A percentile compares a stretch with the other conserved stretches of the same genome.
Evolutionary conservation across 1,284 basidiomycete genomes (phyloP).

Genomic region (Takashimella koratensis): DNA sequence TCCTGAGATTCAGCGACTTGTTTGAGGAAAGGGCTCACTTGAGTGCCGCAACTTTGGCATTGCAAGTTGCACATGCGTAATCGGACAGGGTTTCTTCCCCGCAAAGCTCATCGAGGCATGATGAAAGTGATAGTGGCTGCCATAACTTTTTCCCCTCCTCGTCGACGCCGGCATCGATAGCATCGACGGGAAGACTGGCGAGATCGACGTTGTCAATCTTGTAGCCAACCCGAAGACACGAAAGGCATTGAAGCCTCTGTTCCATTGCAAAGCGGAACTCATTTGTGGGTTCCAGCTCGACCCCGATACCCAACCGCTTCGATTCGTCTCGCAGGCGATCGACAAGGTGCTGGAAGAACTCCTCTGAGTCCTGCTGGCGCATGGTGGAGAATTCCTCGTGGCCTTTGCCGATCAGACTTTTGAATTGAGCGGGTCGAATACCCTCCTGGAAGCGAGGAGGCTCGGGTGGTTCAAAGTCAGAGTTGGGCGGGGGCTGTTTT

Average conservation of each 20-base stretch:
- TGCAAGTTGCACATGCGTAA: constrained; percentile 62
- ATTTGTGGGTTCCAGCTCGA: constrained; percentile 61
- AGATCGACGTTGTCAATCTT: constrained; percentile 73
- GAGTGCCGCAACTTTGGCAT: constrained; percentile 61
- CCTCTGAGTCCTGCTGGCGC: constrained; percentile 95
- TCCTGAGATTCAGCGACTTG: constrained; percentile 48
- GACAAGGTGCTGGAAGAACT: constrained; percentile 83
- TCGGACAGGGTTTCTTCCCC: constrained; percentile 65
- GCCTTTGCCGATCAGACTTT: constrained; percentile 83
- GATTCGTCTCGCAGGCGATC: constrained; percentile 64
- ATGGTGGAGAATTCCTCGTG: constrained; percentile 95
- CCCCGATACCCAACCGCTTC: constrained; percentile 52
- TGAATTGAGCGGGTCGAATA: constrained; percentile 79
- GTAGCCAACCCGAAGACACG: constrained; percentile 86
- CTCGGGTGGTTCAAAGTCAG: constrained; percentile 36
- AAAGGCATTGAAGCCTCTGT: constrained; percentile 75
- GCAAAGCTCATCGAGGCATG: constrained; percentile 67
- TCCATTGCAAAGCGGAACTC: constrained; percentile 79
- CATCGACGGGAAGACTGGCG: constrained; percentile 75
- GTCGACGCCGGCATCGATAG: constrained; percentile 55
- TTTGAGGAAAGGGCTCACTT: constrained; percentile 52
- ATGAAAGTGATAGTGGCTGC: constrained; percentile 63
- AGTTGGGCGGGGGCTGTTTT: constrained; percentile 26
- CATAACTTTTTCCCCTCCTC: constrained; percentile 64
- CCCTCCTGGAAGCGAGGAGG: constrained; percentile 72